Conservation (phyloP, 108 stramenopile species). For the Cyclotella distinguenda region DNA sequence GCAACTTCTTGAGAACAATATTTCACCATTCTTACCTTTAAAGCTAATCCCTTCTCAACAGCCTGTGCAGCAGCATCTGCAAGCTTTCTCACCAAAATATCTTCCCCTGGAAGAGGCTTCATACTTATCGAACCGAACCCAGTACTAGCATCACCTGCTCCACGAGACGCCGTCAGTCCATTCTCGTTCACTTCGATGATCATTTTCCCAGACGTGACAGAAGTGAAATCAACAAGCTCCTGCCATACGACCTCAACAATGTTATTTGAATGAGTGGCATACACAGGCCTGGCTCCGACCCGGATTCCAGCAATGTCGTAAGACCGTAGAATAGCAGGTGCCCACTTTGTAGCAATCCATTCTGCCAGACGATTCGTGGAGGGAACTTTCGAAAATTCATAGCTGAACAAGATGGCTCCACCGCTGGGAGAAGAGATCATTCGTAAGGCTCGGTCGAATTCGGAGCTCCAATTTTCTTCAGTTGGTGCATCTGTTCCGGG, state of each 20-base stretch:
- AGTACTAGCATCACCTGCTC: conserved; percentile 58
- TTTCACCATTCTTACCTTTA: conserved; percentile 46
- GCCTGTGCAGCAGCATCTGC: conserved; percentile 81
- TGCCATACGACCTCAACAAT: conserved; percentile 78
- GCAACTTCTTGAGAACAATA: background rate
- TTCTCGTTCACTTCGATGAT: conserved; percentile 49
- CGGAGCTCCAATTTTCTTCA: conserved; percentile 61
- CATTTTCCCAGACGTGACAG: conserved; percentile 70
- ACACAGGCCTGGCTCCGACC: conserved; percentile 71
- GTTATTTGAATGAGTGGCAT: conserved; percentile 42
- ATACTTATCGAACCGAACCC: conserved; percentile 64
- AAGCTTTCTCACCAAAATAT: conserved; percentile 67
- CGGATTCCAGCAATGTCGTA: conserved; percentile 85
- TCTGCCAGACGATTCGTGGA: conserved; percentile 65
- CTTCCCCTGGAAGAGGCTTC: conserved; percentile 70
- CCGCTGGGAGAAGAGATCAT: conserved; percentile 21
- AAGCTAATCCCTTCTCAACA: conserved; percentile 82
- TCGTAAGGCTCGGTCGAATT: conserved; percentile 54
- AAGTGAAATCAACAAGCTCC: conserved; percentile 65
- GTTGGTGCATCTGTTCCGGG: conserved; percentile 51
- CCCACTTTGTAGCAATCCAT: conserved; percentile 86
- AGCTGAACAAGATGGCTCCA: conserved; percentile 54
- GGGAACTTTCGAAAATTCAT: conserved; percentile 60
- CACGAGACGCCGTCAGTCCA: conserved; percentile 62
- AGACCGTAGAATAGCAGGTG: conserved; percentile 73